phyloP scores from a whole-genome alignment of 192 early-diverging fungal genomes.

The Backusella tarrabulga region DNA sequence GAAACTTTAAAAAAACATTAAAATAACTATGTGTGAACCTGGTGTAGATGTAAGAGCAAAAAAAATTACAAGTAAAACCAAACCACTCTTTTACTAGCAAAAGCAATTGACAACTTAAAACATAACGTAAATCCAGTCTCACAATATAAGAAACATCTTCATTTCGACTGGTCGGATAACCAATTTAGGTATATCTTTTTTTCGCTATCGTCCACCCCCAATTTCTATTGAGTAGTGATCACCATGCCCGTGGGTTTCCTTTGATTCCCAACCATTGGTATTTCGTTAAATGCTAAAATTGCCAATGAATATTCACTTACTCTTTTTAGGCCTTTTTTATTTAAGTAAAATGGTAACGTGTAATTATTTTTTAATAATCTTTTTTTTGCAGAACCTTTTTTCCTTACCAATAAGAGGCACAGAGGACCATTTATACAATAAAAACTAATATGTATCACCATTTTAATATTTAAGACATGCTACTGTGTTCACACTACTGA shows the following conservation, averaged over 20 bases:
- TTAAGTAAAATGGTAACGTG: neutral
- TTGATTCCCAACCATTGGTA: neutral
- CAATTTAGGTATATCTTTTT: neutral
- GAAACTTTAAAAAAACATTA: neutral
- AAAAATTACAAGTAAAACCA: neutral
- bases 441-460: neutral
- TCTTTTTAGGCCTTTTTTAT: neutral
- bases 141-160: constrained; percentile 5
- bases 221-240: neutral
- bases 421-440: neutral
- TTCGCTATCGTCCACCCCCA: neutral
- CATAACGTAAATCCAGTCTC: neutral
- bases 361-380: neutral
- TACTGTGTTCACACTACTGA: neutral
- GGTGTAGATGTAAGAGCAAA: neutral
- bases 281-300: constrained; percentile 3
- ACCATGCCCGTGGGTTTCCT: neutral
- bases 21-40: neutral
- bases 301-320: constrained; percentile 1
- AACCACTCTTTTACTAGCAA: neutral
- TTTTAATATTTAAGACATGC: neutral
- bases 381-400: neutral
- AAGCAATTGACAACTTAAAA: neutral
- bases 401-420: constrained; percentile 1
- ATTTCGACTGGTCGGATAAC: neutral